A percentile compares a stretch with the other conserved stretches of the same genome.
phyloP scores from a whole-genome alignment of 78 protist genomes.

The Bigelowiella natans region DNA sequence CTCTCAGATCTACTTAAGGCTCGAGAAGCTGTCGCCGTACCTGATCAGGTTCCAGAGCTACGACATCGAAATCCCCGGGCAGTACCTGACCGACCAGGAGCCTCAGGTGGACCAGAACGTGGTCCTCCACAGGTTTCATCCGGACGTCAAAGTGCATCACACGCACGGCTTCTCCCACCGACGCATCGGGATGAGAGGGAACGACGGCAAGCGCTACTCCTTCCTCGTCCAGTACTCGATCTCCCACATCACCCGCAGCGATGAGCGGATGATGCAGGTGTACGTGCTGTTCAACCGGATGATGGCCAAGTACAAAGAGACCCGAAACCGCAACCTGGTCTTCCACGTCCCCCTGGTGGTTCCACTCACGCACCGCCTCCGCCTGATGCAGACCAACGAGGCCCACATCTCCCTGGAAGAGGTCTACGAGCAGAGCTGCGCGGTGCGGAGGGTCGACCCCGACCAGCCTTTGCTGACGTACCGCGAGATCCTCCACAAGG shows the following conservation, averaged over 20 bases:
- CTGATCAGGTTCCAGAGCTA: neutral
- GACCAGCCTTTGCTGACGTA: neutral
- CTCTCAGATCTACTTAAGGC: neutral
- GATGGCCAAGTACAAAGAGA: slow-evolving; percentile 6
- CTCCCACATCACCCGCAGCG: neutral
- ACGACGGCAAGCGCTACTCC: neutral
- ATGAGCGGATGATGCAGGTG: slow-evolving; percentile 25
- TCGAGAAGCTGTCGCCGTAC: neutral
- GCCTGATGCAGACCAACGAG: neutral
- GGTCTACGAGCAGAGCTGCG: neutral
- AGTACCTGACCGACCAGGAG: slow-evolving; percentile 1
- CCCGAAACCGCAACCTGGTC: slow-evolving; percentile 25
- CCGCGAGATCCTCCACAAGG: neutral
- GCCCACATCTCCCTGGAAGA: neutral
- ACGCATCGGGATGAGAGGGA: slow-evolving; percentile 3
- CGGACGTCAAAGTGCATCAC: neutral
- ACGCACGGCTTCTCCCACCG: neutral
- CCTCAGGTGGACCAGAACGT: slow-evolving; percentile 18
- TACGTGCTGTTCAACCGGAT: slow-evolving; percentile 16
- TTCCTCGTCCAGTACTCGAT: neutral
- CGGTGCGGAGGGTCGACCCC: neutral
- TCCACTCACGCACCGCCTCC: slow-evolving; percentile 10
- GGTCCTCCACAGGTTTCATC: slow-evolving; percentile 1
- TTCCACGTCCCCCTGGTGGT: neutral
- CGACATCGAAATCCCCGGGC: slow-evolving; percentile 30